Evolutionary conservation across 2,329 filamentous ascomycete genomes (phyloP), one percentile per base, ranked within the genome.

Genomic region (Scedosporium boydii): DNA sequence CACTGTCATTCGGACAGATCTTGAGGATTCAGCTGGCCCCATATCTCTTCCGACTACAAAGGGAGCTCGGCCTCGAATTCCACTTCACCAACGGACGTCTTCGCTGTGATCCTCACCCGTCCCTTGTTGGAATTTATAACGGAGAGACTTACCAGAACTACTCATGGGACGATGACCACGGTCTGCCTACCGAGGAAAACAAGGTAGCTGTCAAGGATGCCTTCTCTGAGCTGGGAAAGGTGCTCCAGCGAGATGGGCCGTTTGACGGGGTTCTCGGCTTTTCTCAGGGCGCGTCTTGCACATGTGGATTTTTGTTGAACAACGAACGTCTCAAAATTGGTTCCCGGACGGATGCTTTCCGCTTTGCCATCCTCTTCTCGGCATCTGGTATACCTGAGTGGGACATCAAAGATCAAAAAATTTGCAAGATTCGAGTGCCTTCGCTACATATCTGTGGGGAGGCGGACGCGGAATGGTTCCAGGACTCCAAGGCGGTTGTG

Each of bases 261-360:
- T 68, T 68, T n/a, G 67, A 69, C 44, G 66, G 62, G 18, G 59
- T 66, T 18, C 5, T 69, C 6, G 66, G 67, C n/a, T 69, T 69
- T 56, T 67, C 66, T 14, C 64, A 67, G 46, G 67, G 67, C 2
- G 66, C 65, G n/a, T 48, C 60, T 6, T 53, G 60, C 3, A 18
- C 61, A 6, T 38, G 10, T 18, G 51, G 26, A 9, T 38, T 53
- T 10, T 21, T 62, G 23, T 18, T 64, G 4, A 46, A 59, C 9
- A 48, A 55, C 44, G 34, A 62, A 7, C 62, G 56, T 59, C 38
- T 51, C 18, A 42, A 18, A 16, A n/a, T 41, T n/a, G 48, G 59
- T 3, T 46, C 56, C 38, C 21, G 16, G 7, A 18, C 51, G 4
- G 41, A 34, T n/a, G 23, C 44, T n/a, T 62, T 64, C 38, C 34